A percentile compares a stretch with the other conserved stretches of the same genome.
Conservation (phyloP, 192 early-diverging fungal species). For the Entomortierella chlamydospora region DNA sequence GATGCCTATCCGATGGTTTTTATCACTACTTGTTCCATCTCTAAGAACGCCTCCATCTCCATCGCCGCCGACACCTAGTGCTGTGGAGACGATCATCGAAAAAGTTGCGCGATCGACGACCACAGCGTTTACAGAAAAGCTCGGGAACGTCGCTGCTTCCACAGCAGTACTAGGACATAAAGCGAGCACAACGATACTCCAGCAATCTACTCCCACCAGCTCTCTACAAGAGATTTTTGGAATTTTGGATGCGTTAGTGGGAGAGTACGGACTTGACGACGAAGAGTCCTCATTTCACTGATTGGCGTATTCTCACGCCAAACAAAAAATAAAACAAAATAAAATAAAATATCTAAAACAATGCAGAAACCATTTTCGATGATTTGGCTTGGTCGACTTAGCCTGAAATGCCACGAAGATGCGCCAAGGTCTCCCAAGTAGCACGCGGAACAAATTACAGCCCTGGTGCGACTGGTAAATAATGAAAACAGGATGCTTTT, state of each 20-base stretch:
- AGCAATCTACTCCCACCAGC: conserved; percentile 11
- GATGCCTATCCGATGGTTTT: conserved; percentile 45
- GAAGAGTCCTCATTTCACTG: background rate
- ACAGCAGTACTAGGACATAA: background rate
- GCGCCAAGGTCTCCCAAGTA: too few species aligned
- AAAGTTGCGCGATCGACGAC: background rate
- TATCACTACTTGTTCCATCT: conserved; percentile 37
- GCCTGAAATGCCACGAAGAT: too few species aligned
- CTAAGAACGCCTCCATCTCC: background rate
- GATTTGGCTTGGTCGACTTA: too few species aligned
- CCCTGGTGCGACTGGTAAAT: too few species aligned
- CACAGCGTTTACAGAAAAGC: background rate
- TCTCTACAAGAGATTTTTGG: conserved; percentile 28
- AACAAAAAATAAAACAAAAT: too few species aligned
- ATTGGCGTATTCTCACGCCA: background rate
- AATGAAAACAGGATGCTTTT: too few species aligned
- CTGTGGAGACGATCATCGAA: background rate
- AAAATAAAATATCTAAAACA: too few species aligned
- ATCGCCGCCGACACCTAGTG: background rate
- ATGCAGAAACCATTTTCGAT: too few species aligned
- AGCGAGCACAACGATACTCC: background rate
- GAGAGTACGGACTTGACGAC: conserved; percentile 9
- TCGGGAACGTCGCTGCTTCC: background rate
- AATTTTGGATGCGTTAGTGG: conserved; percentile 29
- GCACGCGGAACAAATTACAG: too few species aligned